These are phyloP conservation scores for Pestalotiopsis sp. DNA, from an alignment of 2,329 filamentous ascomycete genomes.

Conservation along the genomic window DNA sequence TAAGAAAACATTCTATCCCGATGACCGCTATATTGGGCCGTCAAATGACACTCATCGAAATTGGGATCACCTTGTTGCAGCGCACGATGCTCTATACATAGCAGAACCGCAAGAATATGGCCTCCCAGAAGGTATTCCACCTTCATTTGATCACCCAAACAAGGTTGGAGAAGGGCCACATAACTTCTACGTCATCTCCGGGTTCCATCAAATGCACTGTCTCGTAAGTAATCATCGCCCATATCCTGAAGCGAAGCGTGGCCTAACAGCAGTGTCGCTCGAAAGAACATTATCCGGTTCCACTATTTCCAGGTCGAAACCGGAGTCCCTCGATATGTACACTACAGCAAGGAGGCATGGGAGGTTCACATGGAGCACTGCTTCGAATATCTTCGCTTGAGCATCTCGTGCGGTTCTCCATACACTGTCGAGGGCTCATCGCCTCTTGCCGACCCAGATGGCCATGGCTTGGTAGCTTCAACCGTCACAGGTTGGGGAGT, in stretches of 20 bases:
- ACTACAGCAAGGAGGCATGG: background rate
- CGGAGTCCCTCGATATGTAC: background rate
- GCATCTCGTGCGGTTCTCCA: background rate
- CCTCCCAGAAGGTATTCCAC: background rate
- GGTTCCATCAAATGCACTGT: background rate
- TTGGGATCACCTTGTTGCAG: background rate
- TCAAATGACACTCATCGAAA: background rate
- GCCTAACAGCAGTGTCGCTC: background rate
- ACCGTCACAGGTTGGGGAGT: slow-evolving; percentile 1
- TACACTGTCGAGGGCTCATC: background rate
- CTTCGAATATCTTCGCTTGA: background rate
- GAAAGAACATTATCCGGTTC: background rate
- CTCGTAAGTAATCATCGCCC: background rate
- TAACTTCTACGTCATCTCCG: background rate
- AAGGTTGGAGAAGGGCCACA: background rate
- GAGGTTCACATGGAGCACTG: background rate
- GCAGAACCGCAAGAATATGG: background rate
- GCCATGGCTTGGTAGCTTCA: background rate
- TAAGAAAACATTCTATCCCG: background rate
- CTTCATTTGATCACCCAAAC: background rate
- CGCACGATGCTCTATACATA: background rate
- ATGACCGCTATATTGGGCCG: background rate
- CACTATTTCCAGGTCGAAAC: background rate
- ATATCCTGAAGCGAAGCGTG: background rate
- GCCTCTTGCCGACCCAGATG: background rate